phyloP scores from a whole-genome alignment of 352 stramenopile species.

The Pythium guiyangense region DNA sequence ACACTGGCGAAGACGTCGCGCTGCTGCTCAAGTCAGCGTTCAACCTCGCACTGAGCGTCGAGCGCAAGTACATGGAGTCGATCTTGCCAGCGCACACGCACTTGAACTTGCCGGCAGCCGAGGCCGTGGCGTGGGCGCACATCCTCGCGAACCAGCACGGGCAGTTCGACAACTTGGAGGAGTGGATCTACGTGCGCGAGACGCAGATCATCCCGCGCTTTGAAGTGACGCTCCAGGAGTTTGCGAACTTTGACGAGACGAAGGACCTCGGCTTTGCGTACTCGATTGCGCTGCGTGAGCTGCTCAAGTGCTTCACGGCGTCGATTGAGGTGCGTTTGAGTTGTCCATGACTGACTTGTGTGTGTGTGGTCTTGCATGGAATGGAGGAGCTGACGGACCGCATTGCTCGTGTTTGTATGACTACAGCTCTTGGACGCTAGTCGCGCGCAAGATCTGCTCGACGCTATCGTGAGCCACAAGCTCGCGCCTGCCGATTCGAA shows the following conservation, averaged over 20 bases:
- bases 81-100: constrained; percentile 40
- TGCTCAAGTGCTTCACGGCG: constrained; percentile 78
- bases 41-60: constrained; percentile 73
- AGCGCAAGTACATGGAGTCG: constrained; percentile 76
- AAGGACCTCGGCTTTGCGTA: constrained; percentile 79
- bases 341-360: too few relatives aligned
- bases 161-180: constrained; percentile 82
- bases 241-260: constrained; percentile 53
- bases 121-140: constrained; percentile 77
- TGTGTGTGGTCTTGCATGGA: too few relatives aligned
- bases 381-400: background rate
- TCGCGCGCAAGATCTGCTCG: constrained; percentile 37
- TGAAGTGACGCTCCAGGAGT: constrained; percentile 49
- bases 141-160: constrained; percentile 79
- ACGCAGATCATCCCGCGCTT: constrained; percentile 76
- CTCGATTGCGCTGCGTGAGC: constrained; percentile 66
- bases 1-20: constrained; percentile 62
- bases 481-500: constrained; percentile 20
- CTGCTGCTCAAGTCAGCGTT: constrained; percentile 73
- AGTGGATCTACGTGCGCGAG: constrained; percentile 79
- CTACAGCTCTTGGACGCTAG: constrained; percentile 44
- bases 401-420: constrained; percentile 6
- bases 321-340: constrained; percentile 57
- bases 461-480: constrained; percentile 22
- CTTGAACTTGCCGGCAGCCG: constrained; percentile 31